Percentiles rank a stretch among this genome's conserved stretches.
phyloP scores from a whole-genome alignment of 1,284 basidiomycete genomes.

The Ustilago trichophora region DNA sequence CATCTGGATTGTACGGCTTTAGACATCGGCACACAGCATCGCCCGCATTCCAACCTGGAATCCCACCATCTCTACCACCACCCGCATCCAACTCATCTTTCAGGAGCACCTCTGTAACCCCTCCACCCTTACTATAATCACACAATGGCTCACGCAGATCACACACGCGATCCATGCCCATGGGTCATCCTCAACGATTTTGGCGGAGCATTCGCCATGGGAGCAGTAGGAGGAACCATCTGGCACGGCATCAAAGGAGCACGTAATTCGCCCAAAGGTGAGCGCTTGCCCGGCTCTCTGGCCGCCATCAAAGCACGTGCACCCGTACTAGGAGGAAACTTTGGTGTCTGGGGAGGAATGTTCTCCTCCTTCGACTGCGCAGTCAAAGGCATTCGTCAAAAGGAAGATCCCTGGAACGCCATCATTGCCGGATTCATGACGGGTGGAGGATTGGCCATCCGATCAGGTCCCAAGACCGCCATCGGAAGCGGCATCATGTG shows the following conservation, averaged over 20 bases:
- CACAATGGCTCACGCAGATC: constrained; percentile 49
- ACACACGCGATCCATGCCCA: constrained; percentile 72
- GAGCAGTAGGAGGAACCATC: constrained; percentile 92
- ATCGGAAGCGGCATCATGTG: constrained; percentile 91
- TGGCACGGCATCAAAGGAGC: constrained; percentile 99
- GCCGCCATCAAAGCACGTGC: constrained; percentile 98
- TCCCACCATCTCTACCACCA: no score
- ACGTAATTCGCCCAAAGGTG: constrained; percentile 92
- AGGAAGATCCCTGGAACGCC: constrained; percentile 99
- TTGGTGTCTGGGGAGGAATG: constrained; percentile 90
- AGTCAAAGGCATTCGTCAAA: constrained; percentile 92
- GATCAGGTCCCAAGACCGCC: constrained; percentile 90
- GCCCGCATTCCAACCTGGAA: no score
- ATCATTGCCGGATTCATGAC: constrained; percentile 98
- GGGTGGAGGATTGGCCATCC: constrained; percentile 90
- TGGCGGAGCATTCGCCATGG: constrained; percentile 90
- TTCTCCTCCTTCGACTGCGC: constrained; percentile 94
- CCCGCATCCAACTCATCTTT: no score
- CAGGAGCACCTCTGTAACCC: no score
- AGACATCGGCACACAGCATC: no score
- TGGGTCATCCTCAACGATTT: constrained; percentile 99
- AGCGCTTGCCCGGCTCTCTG: constrained; percentile 89
- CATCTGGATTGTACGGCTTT: no score
- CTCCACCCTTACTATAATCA: no score
- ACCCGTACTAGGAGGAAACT: constrained; percentile 96